Base-by-base conservation (phyloP, 169 alveolate species). In the Plasmodium blacklocki region DNA sequence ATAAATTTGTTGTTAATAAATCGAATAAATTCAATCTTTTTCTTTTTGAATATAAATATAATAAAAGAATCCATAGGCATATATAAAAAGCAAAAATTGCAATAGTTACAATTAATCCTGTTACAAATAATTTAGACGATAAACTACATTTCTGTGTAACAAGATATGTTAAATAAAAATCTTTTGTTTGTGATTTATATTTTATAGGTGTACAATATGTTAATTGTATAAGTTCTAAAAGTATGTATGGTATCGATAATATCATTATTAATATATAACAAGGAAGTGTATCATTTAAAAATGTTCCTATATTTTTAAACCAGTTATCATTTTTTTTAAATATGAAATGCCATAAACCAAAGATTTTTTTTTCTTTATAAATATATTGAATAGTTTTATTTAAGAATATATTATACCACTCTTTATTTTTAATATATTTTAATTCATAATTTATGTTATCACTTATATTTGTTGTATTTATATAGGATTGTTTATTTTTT, bases 331-430 rank as follows among this genome's bases (percentile, higher is more conserved):
- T 86, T 70, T 50, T 70, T 58, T 60, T 86, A 49, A 71, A n/a
- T 21, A 86, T 59, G 62, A 86, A 71, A 23, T 68, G 87, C 92
- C 92, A 86, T 26, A 87, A 87, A 14, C 92, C 92, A 64, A 86
- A 86, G 7, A 86, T 72, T 64, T 39, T 86, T 43, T 58, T 86
- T 50, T 68, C 70, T 6, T 56, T 14, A 72, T 86, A 86, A 21
- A 86, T 86, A 86, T 64, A 29, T 66, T 86, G 76, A 72, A 86
- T 50, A 43, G 92, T 60, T 71, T 86, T 87, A 52, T 86, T 71
- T 66, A 86, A 64, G 50, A 50, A 86, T 32, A 14, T 62, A 19
- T 39, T 49, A 32, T 86, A 72, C 75, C 71, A 60, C 47, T 56
- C 32, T 39, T 86, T 23, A 19, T 72, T 73, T 58, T 62, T 86